Evolutionary conservation across 2,329 filamentous ascomycete genomes (phyloP), one percentile per base, ranked within the genome.

Genomic region (Thielaviopsis euricoi): DNA sequence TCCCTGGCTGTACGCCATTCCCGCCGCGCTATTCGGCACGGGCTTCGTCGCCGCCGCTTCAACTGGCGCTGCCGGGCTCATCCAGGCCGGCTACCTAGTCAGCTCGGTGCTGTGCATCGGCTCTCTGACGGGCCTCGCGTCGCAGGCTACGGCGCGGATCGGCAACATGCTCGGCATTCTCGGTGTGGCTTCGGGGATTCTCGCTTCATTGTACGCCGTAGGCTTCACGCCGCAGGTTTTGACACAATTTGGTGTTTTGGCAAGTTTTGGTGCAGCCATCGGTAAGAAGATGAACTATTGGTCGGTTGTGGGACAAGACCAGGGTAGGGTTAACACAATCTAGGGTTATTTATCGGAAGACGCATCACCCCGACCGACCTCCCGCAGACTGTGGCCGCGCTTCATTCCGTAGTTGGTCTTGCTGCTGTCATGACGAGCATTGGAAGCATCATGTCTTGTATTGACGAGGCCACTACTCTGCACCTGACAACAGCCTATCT

Each of bases 381-480:
- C 1, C 89, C 89, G 0, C 89, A 95, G 68, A 95, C 88, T 0
- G 89, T 95, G 1, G 89, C 89, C 21, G 89, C 89, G 0, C 74
- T 95, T 29, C 89, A 95, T 70, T 94, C 88, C 0, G 89, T 95
- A 7, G 89, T 95, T 33, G 89, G 89, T 68, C 76, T 95, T 0
- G 89, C 89, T 12, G 89, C 89, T 10, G 89, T 95, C 0, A 69
- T 95, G 64, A 95, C 89, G 1, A 93, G 87, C 64, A 87, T 93
- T 62, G 89, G 88, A 53, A 91, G 87, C 62, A 87, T 95, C 19
- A 82, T 95, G 76, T 81, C 81, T 17, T 78, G 86, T 63, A 75
- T 89, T 7, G 73, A 78, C 13, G 77, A 88, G 63, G 76, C 88
- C 15, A 82, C 87, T 0, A 89, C 83, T 4, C 73, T 94, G 10